Evolutionary conservation across 768 basidiomycete genomes (phyloP).

Genomic region (Chalciporus chontae): DNA sequence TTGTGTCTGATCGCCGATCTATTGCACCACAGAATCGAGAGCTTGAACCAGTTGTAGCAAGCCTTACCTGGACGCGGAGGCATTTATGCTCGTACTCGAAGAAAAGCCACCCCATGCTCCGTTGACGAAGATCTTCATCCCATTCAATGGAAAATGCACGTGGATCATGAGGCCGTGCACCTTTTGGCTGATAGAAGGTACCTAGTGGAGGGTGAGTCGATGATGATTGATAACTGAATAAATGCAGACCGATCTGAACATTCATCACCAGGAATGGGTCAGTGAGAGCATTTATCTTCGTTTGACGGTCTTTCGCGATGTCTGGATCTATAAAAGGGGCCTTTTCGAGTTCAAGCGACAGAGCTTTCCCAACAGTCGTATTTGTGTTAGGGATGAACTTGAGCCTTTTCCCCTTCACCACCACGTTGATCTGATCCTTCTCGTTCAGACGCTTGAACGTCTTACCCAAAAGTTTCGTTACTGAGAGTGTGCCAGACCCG

Average conservation of each 20-base stretch:
- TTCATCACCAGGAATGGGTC: slow-evolving; percentile 52
- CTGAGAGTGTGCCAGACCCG: slow-evolving; percentile 41
- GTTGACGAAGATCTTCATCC: slow-evolving; percentile 46
- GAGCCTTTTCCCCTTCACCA: slow-evolving; percentile 40
- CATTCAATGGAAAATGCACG: slow-evolving; percentile 71
- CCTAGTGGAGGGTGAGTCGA: slow-evolving; percentile 15
- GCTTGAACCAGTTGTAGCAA: neutral
- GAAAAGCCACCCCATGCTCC: slow-evolving; percentile 49
- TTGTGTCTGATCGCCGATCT: slow-evolving; percentile 58
- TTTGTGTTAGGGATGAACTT: slow-evolving; percentile 17
- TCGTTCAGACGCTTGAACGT: slow-evolving; percentile 46
- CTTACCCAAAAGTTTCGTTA: slow-evolving; percentile 32
- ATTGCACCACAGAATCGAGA: neutral
- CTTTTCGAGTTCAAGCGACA: slow-evolving; percentile 43
- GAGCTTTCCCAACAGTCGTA: slow-evolving; percentile 1
- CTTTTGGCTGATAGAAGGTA: slow-evolving; percentile 25
- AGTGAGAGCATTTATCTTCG: slow-evolving; percentile 42
- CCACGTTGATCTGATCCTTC: slow-evolving; percentile 36
- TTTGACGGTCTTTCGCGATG: slow-evolving; percentile 46
- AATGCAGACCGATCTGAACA: slow-evolving; percentile 62
- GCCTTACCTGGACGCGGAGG: slow-evolving; percentile 55
- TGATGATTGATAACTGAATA: neutral
- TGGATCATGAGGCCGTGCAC: slow-evolving; percentile 27
- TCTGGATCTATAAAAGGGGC: slow-evolving; percentile 55
- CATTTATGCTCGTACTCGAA: slow-evolving; percentile 70